Percentiles rank a stretch among this genome's conserved stretches.
These are phyloP conservation scores for Babjeviella inositovora DNA, from an alignment of 805 yeast species.

Conservation along the genomic window DNA sequence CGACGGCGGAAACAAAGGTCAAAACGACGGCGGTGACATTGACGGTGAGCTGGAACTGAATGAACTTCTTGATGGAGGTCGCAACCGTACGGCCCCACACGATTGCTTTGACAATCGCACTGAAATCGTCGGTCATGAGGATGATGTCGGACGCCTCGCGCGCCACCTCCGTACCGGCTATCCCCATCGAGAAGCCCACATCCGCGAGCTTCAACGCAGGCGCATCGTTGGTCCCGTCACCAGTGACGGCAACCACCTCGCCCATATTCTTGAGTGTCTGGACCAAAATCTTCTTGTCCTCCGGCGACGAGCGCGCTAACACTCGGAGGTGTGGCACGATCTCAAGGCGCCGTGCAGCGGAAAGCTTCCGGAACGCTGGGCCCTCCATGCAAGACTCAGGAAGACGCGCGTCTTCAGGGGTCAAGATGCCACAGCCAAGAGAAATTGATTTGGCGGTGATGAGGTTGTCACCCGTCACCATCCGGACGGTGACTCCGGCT, in stretches of 20 bases:
- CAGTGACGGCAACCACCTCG: conserved; percentile 97
- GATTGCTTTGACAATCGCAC: conserved; percentile 90
- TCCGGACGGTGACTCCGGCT: conserved; percentile 91
- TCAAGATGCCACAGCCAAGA: conserved; percentile 63
- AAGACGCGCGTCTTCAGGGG: conserved; percentile 27
- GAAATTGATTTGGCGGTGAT: conserved; percentile 89
- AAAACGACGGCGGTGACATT: conserved; percentile 91
- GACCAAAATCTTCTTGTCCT: conserved; percentile 81
- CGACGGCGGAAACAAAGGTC: conserved; percentile 89
- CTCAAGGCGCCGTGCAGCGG: conserved; percentile 32
- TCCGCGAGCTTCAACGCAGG: conserved; percentile 95
- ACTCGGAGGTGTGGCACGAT: conserved; percentile 69
- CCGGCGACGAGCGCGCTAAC: conserved; percentile 90
- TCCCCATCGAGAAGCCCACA: conserved; percentile 98
- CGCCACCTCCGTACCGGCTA: conserved; percentile 96
- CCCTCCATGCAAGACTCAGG: conserved; percentile 78
- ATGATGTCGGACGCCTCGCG: conserved; percentile 93
- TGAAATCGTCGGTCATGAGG: conserved; percentile 86
- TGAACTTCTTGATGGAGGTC: conserved; percentile 83
- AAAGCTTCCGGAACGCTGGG: conserved; percentile 64
- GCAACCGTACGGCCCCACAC: conserved; percentile 98
- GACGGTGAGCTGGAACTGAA: conserved; percentile 94
- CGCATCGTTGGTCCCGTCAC: conserved; percentile 99
- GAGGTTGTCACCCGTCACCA: conserved; percentile 97
- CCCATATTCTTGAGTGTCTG: conserved; percentile 64